Conservation (phyloP, 208 protist genomes). For the Entamoeba histolytica region DNA sequence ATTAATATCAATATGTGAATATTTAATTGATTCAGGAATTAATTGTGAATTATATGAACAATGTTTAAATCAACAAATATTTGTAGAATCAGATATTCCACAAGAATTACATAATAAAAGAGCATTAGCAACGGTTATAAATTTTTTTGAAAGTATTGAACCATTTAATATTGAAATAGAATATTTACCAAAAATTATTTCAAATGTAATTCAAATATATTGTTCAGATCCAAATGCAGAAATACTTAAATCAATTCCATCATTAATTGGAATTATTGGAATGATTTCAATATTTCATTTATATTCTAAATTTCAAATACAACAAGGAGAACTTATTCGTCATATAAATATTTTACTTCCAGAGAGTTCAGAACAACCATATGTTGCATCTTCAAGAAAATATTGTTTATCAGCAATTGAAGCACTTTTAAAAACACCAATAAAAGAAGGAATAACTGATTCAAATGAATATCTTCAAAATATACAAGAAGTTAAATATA, state of each 20-base stretch:
- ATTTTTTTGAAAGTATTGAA: neutral
- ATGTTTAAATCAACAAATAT: neutral
- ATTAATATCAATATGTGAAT: neutral
- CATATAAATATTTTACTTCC: neutral
- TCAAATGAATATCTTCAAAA: neutral
- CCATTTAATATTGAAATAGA: neutral
- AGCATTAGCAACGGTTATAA: neutral
- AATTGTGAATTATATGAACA: neutral
- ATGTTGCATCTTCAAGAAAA: neutral
- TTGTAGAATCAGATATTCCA: neutral
- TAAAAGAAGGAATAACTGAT: neutral
- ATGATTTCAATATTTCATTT: neutral
- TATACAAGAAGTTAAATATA: neutral
- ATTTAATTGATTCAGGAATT: neutral
- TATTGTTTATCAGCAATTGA: neutral
- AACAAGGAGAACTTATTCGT: neutral
- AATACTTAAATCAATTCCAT: neutral
- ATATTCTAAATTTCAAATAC: neutral
- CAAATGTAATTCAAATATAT: neutral
- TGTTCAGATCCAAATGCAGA: neutral
- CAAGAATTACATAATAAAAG: neutral
- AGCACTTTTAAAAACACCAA: neutral
- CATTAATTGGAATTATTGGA: neutral
- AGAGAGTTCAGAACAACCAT: neutral
- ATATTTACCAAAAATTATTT: neutral